These are phyloP conservation scores for Zoysia pacifica DNA, from an alignment of 176 grass and related monocot genomes.

Conservation along the genomic window DNA sequence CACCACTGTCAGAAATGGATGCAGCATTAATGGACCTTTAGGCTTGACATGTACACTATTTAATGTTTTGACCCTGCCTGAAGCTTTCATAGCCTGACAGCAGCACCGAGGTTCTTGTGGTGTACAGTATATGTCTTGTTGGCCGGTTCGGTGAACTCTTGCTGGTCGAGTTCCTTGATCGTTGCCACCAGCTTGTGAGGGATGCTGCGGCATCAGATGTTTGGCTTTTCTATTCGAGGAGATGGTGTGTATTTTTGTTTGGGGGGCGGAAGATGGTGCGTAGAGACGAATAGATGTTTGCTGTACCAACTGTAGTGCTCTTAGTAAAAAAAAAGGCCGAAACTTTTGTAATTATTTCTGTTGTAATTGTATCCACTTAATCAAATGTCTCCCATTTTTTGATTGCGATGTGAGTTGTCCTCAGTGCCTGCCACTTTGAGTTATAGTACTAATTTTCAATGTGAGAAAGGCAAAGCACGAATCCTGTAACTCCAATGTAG, in stretches of 20 bases:
- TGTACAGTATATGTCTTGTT: conserved; percentile 5
- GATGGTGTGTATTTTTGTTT: not conserved
- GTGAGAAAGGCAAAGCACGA: not conserved
- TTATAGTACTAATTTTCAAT: not conserved
- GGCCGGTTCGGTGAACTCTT: conserved; percentile 25
- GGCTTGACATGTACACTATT: conserved; percentile 43
- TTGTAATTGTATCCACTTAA: not conserved
- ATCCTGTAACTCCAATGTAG: not conserved
- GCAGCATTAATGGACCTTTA: conserved; percentile 85
- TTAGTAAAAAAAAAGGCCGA: conserved; percentile 22
- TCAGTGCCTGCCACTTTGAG: not conserved
- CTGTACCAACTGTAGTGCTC: conserved; percentile 38
- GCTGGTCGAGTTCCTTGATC: conserved; percentile 27
- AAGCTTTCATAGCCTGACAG: conserved; percentile 34
- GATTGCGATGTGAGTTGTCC: not conserved
- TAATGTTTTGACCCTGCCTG: conserved; percentile 38
- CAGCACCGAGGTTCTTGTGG: conserved; percentile 22
- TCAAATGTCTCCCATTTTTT: not conserved
- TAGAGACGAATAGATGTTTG: conserved; percentile 15
- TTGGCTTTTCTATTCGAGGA: not conserved
- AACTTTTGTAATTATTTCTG: conserved; percentile 44
- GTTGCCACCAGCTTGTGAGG: conserved; percentile 29
- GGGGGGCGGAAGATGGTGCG: not conserved
- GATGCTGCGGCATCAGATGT: conserved; percentile 24
- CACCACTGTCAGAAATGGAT: conserved; percentile 88